A percentile compares a stretch with the other conserved stretches of the same genome.
phyloP scores from a whole-genome alignment of 768 basidiomycete genomes.

The Tulasnella sp. region DNA sequence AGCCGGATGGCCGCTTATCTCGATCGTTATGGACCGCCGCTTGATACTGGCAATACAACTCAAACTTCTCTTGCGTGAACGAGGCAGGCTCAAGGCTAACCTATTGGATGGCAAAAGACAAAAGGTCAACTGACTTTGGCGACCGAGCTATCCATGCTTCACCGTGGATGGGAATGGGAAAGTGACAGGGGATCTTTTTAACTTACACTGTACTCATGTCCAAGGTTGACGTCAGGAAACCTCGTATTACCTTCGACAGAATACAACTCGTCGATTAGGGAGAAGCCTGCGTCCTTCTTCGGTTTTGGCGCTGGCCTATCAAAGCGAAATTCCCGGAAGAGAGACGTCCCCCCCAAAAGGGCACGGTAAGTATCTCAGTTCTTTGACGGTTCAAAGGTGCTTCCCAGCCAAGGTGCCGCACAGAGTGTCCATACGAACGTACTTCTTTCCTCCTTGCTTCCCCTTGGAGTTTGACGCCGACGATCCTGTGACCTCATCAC shows the following conservation, averaged over 20 bases:
- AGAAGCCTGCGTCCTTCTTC: conserved; percentile 18
- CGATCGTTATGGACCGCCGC: conserved; percentile 61
- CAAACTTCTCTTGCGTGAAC: conserved; percentile 72
- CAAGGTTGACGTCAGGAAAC: conserved; percentile 21
- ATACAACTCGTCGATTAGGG: conserved; percentile 32
- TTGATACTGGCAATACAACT: conserved; percentile 69
- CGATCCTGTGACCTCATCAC: neutral
- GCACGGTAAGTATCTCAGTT: too few species aligned
- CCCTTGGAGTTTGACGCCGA: neutral
- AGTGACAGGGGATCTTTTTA: too few species aligned
- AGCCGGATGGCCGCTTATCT: conserved; percentile 39
- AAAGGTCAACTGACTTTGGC: too few species aligned
- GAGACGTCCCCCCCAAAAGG: too few species aligned
- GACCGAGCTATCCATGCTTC: too few species aligned
- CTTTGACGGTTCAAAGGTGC: too few species aligned
- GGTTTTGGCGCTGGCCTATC: conserved; percentile 11
- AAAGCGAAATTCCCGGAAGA: neutral
- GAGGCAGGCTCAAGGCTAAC: conserved; percentile 64
- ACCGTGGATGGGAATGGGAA: neutral
- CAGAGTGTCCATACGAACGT: neutral
- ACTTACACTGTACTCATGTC: conserved; percentile 52
- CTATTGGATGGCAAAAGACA: conserved; percentile 24
- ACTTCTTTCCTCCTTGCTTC: conserved; percentile 1
- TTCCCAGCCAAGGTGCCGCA: neutral
- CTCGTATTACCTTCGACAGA: conserved; percentile 34